A percentile compares a stretch with the other conserved stretches of the same genome.
Evolutionary conservation across 768 basidiomycete genomes (phyloP).

Genomic region (Psilocybe subaeruginosa): DNA sequence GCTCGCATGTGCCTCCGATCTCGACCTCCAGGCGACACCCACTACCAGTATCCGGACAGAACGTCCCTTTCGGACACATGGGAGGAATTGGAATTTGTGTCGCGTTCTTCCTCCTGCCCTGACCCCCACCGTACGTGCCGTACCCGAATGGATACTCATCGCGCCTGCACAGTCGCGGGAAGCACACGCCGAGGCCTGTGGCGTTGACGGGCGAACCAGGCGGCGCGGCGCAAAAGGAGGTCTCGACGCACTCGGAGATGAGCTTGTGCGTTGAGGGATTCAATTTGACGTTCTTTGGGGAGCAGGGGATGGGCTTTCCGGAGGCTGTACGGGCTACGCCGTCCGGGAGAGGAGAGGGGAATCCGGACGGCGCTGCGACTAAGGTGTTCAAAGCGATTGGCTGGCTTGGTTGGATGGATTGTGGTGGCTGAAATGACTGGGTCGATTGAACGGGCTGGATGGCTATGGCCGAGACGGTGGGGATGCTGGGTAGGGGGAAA

Average conservation of each 20-base stretch:
- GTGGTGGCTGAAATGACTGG: neutral
- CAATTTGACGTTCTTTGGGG: conserved; percentile 49
- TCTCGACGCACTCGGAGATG: conserved; percentile 62
- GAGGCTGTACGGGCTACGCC: conserved; percentile 26
- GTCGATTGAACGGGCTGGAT: neutral
- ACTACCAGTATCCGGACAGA: conserved; percentile 71
- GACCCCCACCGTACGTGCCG: conserved; percentile 24
- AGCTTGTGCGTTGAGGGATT: conserved; percentile 59
- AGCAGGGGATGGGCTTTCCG: conserved; percentile 37
- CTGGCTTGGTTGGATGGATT: conserved; percentile 1
- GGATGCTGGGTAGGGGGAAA: neutral
- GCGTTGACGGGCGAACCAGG: conserved; percentile 24
- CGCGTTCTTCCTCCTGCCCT: conserved; percentile 12
- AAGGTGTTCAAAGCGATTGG: neutral
- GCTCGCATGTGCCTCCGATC: conserved; percentile 54
- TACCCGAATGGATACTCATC: conserved; percentile 67
- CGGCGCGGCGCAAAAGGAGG: conserved; percentile 53
- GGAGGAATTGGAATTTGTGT: conserved; percentile 46
- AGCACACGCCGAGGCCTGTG: conserved; percentile 46
- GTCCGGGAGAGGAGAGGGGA: conserved; percentile 8
- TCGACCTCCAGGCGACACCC: conserved; percentile 47
- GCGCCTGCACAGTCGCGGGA: conserved; percentile 54
- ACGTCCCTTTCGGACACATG: conserved; percentile 52
- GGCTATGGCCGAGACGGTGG: neutral
- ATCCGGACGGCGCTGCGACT: neutral